phyloP scores from a whole-genome alignment of 2,329 filamentous ascomycete genomes.

The Calonectria leucothoes region DNA sequence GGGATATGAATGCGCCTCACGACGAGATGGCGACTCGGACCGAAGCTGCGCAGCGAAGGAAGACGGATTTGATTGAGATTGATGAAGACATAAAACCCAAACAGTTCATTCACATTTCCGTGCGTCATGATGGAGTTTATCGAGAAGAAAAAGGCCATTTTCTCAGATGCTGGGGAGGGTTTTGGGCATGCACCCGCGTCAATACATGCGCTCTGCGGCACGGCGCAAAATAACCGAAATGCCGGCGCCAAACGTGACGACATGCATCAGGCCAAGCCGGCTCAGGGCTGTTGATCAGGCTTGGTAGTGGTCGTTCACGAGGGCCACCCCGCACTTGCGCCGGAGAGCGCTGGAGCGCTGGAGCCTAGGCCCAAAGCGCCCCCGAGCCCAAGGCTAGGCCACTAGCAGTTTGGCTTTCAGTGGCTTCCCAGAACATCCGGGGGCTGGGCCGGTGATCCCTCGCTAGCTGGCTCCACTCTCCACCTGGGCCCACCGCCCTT shows the following conservation, averaged over 20 bases:
- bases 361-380: neutral
- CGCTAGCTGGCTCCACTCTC: slow-evolving; percentile 1
- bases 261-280: neutral
- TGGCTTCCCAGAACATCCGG: slow-evolving; percentile 3
- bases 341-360: neutral
- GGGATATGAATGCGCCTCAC: neutral
- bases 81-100: neutral
- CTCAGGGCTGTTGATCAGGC: neutral
- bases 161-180: neutral
- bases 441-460: slow-evolving; percentile 8
- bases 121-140: neutral
- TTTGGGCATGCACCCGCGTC: neutral
- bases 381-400: neutral
- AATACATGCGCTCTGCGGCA: neutral
- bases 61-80: neutral
- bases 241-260: neutral
- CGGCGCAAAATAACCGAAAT: neutral
- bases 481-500: slow-evolving; percentile 4
- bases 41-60: neutral
- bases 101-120: neutral
- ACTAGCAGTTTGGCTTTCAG: slow-evolving; percentile 20
- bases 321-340: slow-evolving; percentile 9
- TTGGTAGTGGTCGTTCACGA: neutral
- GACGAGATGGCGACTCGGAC: neutral
- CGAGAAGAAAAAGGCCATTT: neutral